Base-by-base conservation (phyloP, 345 rosid genomes). In the Capsella bursapastoris region DNA sequence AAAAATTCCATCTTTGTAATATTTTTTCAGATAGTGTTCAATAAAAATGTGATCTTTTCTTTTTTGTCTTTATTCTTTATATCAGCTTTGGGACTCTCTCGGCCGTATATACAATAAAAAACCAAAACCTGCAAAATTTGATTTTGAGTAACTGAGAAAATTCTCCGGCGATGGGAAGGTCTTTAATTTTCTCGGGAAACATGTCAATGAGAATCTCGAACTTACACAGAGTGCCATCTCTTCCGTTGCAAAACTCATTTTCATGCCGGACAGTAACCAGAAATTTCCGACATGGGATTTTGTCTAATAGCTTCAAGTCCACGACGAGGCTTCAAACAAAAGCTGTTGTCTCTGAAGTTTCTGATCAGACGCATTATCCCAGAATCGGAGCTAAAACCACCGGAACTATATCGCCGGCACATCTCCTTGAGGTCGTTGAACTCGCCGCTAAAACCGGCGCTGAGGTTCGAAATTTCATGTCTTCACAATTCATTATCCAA, bases 361-460 rank as follows among this genome's bases (percentile, higher is more conserved):
- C 87, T 51, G 62, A 77, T 57, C 89, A 71, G 79, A 87, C 45
- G 27, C 82, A 58, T 75, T 84, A 80, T 67, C 88, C 86, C 0
- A 85, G 74, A 83, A 78, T 88, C 25, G 96, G 89, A 35, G 88
- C 98, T 27, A 70, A 66, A 43, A 79, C 92, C 56, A 83, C 83
- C 32, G 97, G 97, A 32, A 82, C 95, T 27, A 79, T 94, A 59
- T 87, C 95, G 28, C 78, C 85, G 13, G n/a, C 59, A 45, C 85
- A 84, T 66, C 96, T 88, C 77, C 81, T 90, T 50, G 80, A 87
- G 83, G 93, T 90, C 41, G 95, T 91, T 37, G 97, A 91, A 78
- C 62, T 85, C 66, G 93, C 97, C 49, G 97, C 98, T 45, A 86
- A 80, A 76, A 83, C 95, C 60, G 97, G 97, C 7, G 96, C 98